Percentiles rank a stretch among this genome's conserved stretches.
Evolutionary conservation across 768 basidiomycete genomes (phyloP).

Genomic region (Hericium alpestre): DNA sequence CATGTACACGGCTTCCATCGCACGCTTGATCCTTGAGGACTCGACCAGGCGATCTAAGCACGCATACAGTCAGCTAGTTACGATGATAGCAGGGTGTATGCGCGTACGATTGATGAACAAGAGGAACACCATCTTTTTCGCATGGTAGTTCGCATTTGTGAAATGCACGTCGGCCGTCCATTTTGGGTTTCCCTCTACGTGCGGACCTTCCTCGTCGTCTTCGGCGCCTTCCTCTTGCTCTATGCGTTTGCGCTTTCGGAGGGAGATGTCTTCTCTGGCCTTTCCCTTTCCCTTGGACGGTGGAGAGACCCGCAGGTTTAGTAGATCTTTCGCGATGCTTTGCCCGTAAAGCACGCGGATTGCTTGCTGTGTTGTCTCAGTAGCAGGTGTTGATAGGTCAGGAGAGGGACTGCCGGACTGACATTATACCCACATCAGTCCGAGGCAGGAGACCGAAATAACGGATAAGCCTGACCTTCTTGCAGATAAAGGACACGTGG

Average conservation of each 20-base stretch:
- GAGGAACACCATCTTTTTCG: slow-evolving; percentile 74
- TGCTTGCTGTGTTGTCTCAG: slow-evolving; percentile 51
- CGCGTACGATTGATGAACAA: slow-evolving; percentile 90
- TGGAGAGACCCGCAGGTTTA: slow-evolving; percentile 24
- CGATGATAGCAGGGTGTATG: background rate
- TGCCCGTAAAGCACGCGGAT: slow-evolving; percentile 79
- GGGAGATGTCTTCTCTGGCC: slow-evolving; percentile 19
- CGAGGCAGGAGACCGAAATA: background rate
- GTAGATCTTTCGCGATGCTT: slow-evolving; percentile 66
- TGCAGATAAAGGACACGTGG: slow-evolving; percentile 78
- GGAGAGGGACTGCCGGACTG: slow-evolving; percentile 51
- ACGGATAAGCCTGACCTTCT: slow-evolving; percentile 47
- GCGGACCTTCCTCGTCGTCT: slow-evolving; percentile 22
- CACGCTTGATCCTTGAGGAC: slow-evolving; percentile 74
- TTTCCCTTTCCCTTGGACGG: slow-evolving; percentile 27
- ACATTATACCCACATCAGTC: slow-evolving; percentile 29
- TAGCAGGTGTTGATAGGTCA: slow-evolving; percentile 72
- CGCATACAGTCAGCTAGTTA: background rate
- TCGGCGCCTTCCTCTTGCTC: slow-evolving; percentile 13
- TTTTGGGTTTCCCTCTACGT: slow-evolving; percentile 24
- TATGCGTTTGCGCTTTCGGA: slow-evolving; percentile 11
- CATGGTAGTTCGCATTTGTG: slow-evolving; percentile 82
- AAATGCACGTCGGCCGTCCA: slow-evolving; percentile 73
- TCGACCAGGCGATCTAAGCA: slow-evolving; percentile 82
- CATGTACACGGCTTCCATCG: slow-evolving; percentile 78